Evolutionary conservation across 176 grass and related monocot genomes (phyloP), one percentile per base, ranked within the genome.

Genomic region (Phoenix roebelenii): DNA sequence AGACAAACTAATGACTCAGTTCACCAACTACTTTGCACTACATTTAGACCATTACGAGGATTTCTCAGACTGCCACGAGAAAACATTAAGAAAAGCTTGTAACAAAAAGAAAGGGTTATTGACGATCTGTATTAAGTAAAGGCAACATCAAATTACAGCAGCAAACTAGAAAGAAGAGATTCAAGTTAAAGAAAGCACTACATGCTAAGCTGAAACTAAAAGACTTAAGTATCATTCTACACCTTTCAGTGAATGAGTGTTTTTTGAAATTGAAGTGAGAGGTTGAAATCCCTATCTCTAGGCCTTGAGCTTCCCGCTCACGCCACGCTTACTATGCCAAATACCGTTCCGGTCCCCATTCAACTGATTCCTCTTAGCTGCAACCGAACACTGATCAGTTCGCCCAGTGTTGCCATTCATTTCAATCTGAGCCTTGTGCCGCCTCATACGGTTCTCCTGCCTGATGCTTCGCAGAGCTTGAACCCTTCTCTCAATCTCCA

Each of bases 381-480:
- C 72, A 25, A 84, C 61, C 16, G 80, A 81, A 67, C 78, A 97
- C 29, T 83, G 87, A 22, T 86, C 75, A 52, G 74, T 3, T 48
- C 80, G 71, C 50, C 83, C 79, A 32, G 78, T 72, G 62, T 71
- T 87, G 71, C 74, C 54, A 66, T 76, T 88, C 80, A 85, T 91
- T 72, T 97, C 92, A 52, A 75, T 69, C 58, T 97, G 84, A 5
- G 72, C 69, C 75, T 91, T 91, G 58, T 64, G 80, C 58, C 84
- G 63, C 73, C 92, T 85, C 87, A 97, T 97, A 54, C 87, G 69
- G n/a, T 97, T 91, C 81, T 97, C 92, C 78, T 82, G 50, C 55
- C 87, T 80, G 64, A 85, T 26, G 59, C 69, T 85, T 69, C 73
- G 85, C 29, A 75, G 68, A 68, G 87, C 83, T 58, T 79, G 75